A percentile compares a stretch with the other conserved stretches of the same genome.
Conservation (phyloP, 768 basidiomycete species). For the Crucibulum laeve region DNA sequence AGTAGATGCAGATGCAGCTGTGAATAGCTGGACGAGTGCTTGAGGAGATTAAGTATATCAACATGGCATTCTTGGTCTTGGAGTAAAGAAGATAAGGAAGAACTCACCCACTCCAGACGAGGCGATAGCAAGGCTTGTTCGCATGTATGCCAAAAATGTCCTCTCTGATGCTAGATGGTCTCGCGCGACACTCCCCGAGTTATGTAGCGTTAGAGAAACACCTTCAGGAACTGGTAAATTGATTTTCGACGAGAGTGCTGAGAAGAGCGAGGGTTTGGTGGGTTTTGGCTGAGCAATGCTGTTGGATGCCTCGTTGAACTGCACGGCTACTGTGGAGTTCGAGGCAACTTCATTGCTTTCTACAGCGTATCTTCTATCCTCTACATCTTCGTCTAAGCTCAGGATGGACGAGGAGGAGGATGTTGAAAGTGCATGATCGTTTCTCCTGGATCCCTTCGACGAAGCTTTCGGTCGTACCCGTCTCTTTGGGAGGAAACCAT, state of each 20-base stretch:
- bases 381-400: too few species aligned
- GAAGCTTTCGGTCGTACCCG: too few species aligned
- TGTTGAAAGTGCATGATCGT: too few species aligned
- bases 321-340: neutral
- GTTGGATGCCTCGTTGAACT: too few species aligned
- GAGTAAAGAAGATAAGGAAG: neutral
- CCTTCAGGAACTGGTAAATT: neutral
- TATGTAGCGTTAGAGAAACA: constrained; percentile 38
- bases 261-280: neutral
- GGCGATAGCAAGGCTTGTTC: constrained; percentile 59
- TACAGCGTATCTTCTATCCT: too few species aligned
- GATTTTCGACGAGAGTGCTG: neutral
- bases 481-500: too few species aligned
- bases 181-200: constrained; percentile 58
- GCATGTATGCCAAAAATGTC: constrained; percentile 59
- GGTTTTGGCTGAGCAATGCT: too few species aligned
- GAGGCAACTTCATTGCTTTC: too few species aligned
- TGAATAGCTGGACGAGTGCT: constrained; percentile 50
- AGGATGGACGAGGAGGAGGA: too few species aligned
- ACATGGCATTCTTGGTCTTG: neutral
- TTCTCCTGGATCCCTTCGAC: too few species aligned
- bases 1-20: constrained; percentile 22
- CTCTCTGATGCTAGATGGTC: constrained; percentile 63
- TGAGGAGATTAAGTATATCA: neutral
- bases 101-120: constrained; percentile 56